A percentile compares a stretch with the other conserved stretches of the same genome.
Conservation (phyloP, 75 land plant genomes). For the Pinus albicaulis region DNA sequence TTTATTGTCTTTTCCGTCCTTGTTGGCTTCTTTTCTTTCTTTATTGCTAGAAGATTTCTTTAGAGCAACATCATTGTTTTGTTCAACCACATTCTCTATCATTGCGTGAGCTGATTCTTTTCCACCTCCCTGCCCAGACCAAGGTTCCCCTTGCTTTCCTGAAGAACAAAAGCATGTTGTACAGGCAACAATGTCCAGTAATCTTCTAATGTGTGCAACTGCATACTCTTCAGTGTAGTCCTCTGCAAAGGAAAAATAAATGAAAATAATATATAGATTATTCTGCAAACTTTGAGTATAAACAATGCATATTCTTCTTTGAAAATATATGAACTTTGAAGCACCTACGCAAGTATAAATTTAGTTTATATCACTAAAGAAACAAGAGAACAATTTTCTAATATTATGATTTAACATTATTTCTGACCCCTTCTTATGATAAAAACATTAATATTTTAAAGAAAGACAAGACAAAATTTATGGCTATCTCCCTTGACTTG, state of each 20-base stretch:
- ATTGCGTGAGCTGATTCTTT: conserved; percentile 8
- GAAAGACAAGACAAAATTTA: background rate
- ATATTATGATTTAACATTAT: background rate
- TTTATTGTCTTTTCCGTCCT: conserved; percentile 7
- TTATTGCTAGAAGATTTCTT: conserved; percentile 6
- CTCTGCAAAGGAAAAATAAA: conserved; percentile 44
- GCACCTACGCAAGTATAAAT: background rate
- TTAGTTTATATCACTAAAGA: background rate
- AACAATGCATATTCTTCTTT: background rate
- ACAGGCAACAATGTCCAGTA: conserved; percentile 92
- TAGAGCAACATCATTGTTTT: conserved; percentile 1
- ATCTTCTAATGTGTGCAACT: conserved; percentile 73
- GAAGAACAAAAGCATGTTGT: conserved; percentile 68
- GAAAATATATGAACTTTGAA: background rate
- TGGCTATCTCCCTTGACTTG: background rate
- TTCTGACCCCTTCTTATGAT: background rate
- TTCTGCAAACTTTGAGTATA: background rate
- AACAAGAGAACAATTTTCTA: background rate
- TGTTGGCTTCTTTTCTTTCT: conserved; percentile 1
- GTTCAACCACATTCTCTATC: background rate
- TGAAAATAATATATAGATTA: background rate
- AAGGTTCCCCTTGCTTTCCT: conserved; percentile 24
- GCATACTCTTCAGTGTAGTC: conserved; percentile 73
- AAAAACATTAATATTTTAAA: background rate
- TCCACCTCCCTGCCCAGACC: conserved; percentile 9